phyloP scores from a whole-genome alignment of 371 early-diverging fungal genomes.

The Mortierella sp. region DNA sequence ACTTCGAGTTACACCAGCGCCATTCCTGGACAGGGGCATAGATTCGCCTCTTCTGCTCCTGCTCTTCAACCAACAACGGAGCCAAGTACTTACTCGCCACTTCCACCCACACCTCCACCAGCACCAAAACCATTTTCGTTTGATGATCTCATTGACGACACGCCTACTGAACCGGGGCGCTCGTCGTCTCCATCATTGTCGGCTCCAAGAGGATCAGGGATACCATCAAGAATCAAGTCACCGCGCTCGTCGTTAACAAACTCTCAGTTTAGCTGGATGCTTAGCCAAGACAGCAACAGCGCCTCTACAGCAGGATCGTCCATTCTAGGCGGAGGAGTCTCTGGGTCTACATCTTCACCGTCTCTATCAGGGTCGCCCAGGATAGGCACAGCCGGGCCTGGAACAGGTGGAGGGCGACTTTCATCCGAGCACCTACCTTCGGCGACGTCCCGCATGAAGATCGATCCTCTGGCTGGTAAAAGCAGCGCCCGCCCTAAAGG shows the following conservation, averaged over 20 bases:
- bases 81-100: not conserved
- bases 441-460: conserved; percentile 21
- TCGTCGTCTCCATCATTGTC: conserved; percentile 10
- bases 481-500: conserved; percentile 20
- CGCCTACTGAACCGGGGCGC: not conserved
- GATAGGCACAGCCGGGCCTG: not conserved
- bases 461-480: conserved; percentile 42
- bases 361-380: conserved; percentile 10
- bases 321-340: not conserved
- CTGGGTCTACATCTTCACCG: conserved; percentile 3
- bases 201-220: not conserved
- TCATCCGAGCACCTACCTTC: conserved; percentile 12
- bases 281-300: conserved; percentile 17
- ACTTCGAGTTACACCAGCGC: conserved; percentile 13
- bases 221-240: conserved; percentile 31
- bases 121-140: conserved; percentile 49
- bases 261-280: conserved; percentile 52
- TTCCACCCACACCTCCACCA: not conserved
- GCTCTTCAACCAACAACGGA: not conserved
- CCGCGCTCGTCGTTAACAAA: conserved; percentile 45
- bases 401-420: conserved; percentile 4
- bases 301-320: not conserved
- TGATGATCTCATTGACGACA: conserved; percentile 45
- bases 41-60: not conserved
- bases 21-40: conserved; percentile 3